Evolutionary conservation across 176 grass and related monocot genomes (phyloP), one percentile per base, ranked within the genome.

Genomic region (Aegilops umbellulata): DNA sequence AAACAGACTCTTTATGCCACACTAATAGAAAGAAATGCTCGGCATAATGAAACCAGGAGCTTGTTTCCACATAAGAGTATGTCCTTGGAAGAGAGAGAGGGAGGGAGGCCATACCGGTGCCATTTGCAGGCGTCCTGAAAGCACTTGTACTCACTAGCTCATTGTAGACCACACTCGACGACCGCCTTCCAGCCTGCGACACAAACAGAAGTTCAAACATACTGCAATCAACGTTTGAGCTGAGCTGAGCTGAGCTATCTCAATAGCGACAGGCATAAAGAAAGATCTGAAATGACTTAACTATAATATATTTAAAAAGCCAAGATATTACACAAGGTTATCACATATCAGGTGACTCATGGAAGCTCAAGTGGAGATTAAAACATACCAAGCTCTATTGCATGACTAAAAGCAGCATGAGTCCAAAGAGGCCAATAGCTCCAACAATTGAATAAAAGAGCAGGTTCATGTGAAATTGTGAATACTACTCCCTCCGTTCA

Each of bases 391-490:
- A 66, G 90, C 83, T 76, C 87, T 86, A 78, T 86, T 49, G 94
- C 97, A 96, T 99, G 31, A 96, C 83, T 71, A 96, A 88, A 49
- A 99, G 97, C 66, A 99, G 89, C 88, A 96, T 88, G 65, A 99
- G 88, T 38, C 97, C 97, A 82, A 99, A 75, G 78, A 99, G 90
- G 53, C 97, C 94, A 88, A 99, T 93, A 77, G 94, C 95, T 82
- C 94, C 94, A 31, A 99, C 92, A 80, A 99, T 88, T 83, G 88
- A 88, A 76, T 99, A 99, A 85, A 99, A 99, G 62, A 99, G 76
- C 65, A 99, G 80, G 97, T 99, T 99, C 87, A 90, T 84, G 84
- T 86, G 97, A 46, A 47, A 47, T 47, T 14, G 12, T 4, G 4
- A 83, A 94, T 76, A 86, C 97, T 99, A 70, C 1, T 51, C 47